Evolutionary conservation across 129 eudicot genomes (phyloP).

Genomic region (Escallonia rubra): DNA sequence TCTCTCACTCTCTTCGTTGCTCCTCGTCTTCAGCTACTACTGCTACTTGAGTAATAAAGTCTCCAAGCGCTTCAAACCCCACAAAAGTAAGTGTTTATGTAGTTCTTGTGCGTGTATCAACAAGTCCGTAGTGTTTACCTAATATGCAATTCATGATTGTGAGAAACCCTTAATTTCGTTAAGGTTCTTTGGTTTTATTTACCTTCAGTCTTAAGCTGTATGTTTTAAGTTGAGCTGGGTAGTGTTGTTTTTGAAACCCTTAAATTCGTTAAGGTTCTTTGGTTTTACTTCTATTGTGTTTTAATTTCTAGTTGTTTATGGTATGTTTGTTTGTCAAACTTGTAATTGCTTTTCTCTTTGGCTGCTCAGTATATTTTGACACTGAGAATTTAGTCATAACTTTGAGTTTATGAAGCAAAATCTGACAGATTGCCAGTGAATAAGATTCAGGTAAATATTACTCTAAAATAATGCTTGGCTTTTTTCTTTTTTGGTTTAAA

Average conservation of each 20-base stretch:
- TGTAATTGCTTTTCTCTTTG: no score
- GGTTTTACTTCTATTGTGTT: no score
- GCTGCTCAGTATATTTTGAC: no score
- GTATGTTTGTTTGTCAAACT: no score
- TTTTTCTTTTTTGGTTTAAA: constrained; percentile 5
- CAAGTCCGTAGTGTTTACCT: not conserved
- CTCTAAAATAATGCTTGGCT: not conserved
- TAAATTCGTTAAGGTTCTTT: no score
- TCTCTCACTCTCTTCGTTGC: constrained; percentile 35
- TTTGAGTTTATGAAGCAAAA: no score
- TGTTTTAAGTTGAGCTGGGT: no score
- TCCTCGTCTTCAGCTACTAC: constrained; percentile 64
- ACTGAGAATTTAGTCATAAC: no score
- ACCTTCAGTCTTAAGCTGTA: not conserved
- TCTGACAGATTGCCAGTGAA: not conserved
- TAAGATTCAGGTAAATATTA: no score
- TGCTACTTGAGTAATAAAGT: constrained; percentile 72
- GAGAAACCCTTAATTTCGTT: not conserved
- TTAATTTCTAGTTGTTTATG: no score
- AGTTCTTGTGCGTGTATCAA: not conserved
- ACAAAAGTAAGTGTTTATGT: constrained; percentile 22
- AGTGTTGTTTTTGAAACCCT: no score
- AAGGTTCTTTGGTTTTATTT: not conserved
- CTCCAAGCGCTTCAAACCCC: constrained; percentile 36
- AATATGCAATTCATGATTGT: not conserved